Evolutionary conservation across 257 asterid species (phyloP), one percentile per base, ranked within the genome.

Genomic region (Echium plantagineum): DNA sequence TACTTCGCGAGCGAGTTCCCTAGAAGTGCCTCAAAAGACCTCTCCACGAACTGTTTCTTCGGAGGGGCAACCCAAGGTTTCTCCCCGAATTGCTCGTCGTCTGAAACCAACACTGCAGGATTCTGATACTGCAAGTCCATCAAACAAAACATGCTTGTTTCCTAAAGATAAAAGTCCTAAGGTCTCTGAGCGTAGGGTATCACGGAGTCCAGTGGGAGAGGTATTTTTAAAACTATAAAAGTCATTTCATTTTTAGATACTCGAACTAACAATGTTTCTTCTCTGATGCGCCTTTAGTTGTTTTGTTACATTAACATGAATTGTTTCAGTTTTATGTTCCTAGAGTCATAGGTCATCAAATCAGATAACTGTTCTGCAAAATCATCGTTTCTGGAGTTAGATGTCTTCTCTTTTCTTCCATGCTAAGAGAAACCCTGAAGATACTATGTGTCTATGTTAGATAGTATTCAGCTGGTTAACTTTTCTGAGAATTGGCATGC

Each of bases 121-220:
- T 64, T 66, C 78, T 47, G 81, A 86, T 66, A 62, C 79, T 21
- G 69, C 68, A 64, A 60, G 83, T 21, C 77, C 90, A 61, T 90
- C 94, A 10, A 81, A 74, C 71, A 64, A 68, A n/a, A 69, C 64
- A 8, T 75, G 73, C 77, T 78, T 72, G 67, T 80, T 80, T 32
- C 79, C 85, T 3, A 90, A 85, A 72, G 80, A 78, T 17, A 83
- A 78, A 75, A 83, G 85, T 74, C 85, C 94, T 2, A 85, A 78
- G 66, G 82, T 81, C 63, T 82, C 73, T 58, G 84, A 72, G 49
- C 90, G 81, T 13, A 76, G 80, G 2, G 82, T 94, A 56, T 91
- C 91, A 16, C 70, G 82, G 75, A 82, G 85, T 62, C 90, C 90
- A 26, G 83, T 77, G 31, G 49, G 60, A 60, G 89, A 85, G 97